phyloP scores from a whole-genome alignment of 2,329 filamentous ascomycete species.

The Rhynchosporium graminicola region DNA sequence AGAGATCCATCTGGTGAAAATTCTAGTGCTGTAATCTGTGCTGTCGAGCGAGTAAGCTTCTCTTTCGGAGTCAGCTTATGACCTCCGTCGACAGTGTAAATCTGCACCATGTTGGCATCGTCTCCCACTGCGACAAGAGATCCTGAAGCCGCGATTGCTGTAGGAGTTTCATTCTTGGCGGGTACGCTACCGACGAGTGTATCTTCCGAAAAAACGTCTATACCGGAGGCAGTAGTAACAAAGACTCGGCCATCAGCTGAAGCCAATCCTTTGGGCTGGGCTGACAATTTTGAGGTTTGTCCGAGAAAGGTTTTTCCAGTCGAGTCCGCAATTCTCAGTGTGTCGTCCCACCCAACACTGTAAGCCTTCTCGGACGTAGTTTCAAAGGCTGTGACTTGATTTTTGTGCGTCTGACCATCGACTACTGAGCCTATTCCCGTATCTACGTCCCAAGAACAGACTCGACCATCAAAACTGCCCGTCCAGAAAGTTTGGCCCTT shows the following conservation, averaged over 20 bases:
- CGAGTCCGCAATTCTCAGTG: slow-evolving; percentile 75
- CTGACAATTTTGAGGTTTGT: slow-evolving; percentile 64
- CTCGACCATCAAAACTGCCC: slow-evolving; percentile 87
- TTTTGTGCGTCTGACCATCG: slow-evolving; percentile 80
- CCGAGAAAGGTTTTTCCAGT: slow-evolving; percentile 75
- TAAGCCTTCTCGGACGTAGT: slow-evolving; percentile 66
- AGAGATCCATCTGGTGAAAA: slow-evolving; percentile 79
- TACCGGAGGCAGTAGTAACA: slow-evolving; percentile 54
- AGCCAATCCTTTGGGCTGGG: slow-evolving; percentile 77
- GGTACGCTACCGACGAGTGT: slow-evolving; percentile 60
- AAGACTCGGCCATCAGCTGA: slow-evolving; percentile 52
- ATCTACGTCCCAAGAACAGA: slow-evolving; percentile 79
- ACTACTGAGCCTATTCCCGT: slow-evolving; percentile 69
- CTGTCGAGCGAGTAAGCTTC: slow-evolving; percentile 64
- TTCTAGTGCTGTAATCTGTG: slow-evolving; percentile 74
- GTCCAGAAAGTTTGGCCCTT: slow-evolving; percentile 70
- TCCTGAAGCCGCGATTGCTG: slow-evolving; percentile 69
- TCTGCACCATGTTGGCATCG: slow-evolving; percentile 70
- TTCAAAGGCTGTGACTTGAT: slow-evolving; percentile 79
- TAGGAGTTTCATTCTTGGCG: slow-evolving; percentile 64
- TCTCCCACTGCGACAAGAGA: slow-evolving; percentile 73
- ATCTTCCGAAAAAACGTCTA: slow-evolving; percentile 61
- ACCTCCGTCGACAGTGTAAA: slow-evolving; percentile 66
- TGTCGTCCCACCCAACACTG: slow-evolving; percentile 94
- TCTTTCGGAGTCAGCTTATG: slow-evolving; percentile 51